Percentiles rank a stretch among this genome's conserved stretches.
These are phyloP conservation scores for Lactarius evosmus DNA, from an alignment of 768 basidiomycete species.

Conservation along the genomic window DNA sequence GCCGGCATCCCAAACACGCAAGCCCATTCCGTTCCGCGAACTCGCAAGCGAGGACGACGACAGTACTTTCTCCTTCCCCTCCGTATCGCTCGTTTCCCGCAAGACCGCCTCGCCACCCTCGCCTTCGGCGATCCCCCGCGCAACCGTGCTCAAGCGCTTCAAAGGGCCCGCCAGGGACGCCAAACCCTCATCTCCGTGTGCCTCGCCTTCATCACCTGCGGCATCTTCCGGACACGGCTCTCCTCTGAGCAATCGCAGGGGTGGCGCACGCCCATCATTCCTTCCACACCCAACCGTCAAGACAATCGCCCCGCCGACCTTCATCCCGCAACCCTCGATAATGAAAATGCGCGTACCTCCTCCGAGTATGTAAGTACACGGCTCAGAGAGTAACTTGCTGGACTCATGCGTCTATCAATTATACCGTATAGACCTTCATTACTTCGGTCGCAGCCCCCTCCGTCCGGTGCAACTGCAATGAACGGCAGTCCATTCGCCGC, in stretches of 20 bases:
- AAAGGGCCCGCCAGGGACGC: slow-evolving; percentile 31
- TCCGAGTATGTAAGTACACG: slow-evolving; percentile 38
- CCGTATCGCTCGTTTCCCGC: slow-evolving; percentile 9
- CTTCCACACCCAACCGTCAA: slow-evolving; percentile 53
- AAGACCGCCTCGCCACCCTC: slow-evolving; percentile 29
- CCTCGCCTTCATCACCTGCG: slow-evolving; percentile 39
- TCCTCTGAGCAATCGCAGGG: slow-evolving; percentile 52
- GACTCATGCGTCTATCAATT: neutral
- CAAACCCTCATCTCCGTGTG: slow-evolving; percentile 27
- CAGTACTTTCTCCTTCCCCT: slow-evolving; percentile 27
- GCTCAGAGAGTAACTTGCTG: neutral
- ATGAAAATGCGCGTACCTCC: slow-evolving; percentile 42
- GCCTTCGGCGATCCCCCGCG: slow-evolving; percentile 54
- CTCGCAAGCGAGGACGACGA: slow-evolving; percentile 29
- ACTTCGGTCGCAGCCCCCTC: slow-evolving; percentile 24
- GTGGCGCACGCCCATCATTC: slow-evolving; percentile 47
- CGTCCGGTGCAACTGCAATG: slow-evolving; percentile 34
- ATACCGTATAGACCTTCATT: neutral
- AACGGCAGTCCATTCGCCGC: slow-evolving; percentile 35
- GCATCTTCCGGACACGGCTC: slow-evolving; percentile 40
- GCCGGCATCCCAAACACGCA: slow-evolving; percentile 22
- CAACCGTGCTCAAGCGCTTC: slow-evolving; percentile 38
- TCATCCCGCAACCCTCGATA: slow-evolving; percentile 34
- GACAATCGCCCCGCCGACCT: slow-evolving; percentile 32
- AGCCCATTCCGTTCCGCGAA: slow-evolving; percentile 21